Conservation (phyloP, 495 filamentous ascomycete species). For the Daldinia caldariorum region DNA sequence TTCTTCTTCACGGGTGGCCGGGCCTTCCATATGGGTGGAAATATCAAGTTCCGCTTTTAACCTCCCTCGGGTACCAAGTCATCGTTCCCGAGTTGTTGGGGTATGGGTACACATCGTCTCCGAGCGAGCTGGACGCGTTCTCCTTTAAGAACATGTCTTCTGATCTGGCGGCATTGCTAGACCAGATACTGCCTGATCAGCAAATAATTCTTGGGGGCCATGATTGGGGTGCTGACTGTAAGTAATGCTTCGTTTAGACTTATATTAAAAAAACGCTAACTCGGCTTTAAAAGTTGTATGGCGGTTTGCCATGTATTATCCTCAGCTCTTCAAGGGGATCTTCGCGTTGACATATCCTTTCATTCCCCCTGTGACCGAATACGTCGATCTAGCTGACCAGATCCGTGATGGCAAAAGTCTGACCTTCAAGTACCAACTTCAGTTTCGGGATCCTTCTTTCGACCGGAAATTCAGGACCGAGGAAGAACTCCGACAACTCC, state of each 20-base stretch:
- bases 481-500: neutral
- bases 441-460: neutral
- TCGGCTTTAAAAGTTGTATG: neutral
- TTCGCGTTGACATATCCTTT: neutral
- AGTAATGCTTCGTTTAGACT: neutral
- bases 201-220: neutral
- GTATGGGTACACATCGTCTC: slow-evolving; percentile 76
- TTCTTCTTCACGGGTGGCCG: slow-evolving; percentile 64
- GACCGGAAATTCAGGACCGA: neutral
- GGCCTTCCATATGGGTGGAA: slow-evolving; percentile 77
- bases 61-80: neutral
- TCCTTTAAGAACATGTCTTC: slow-evolving; percentile 73
- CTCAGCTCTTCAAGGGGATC: neutral
- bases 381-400: neutral
- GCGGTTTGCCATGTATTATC: neutral
- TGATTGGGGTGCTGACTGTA: slow-evolving; percentile 1
- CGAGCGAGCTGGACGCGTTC: slow-evolving; percentile 65
- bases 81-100: slow-evolving; percentile 67
- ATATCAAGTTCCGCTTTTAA: slow-evolving; percentile 71
- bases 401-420: neutral
- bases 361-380: neutral
- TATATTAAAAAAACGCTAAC: neutral
- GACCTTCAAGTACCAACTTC: neutral
- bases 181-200: neutral
- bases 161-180: slow-evolving; percentile 65